Base-by-base conservation (phyloP, 768 basidiomycete species). In the Inosperma sp. region DNA sequence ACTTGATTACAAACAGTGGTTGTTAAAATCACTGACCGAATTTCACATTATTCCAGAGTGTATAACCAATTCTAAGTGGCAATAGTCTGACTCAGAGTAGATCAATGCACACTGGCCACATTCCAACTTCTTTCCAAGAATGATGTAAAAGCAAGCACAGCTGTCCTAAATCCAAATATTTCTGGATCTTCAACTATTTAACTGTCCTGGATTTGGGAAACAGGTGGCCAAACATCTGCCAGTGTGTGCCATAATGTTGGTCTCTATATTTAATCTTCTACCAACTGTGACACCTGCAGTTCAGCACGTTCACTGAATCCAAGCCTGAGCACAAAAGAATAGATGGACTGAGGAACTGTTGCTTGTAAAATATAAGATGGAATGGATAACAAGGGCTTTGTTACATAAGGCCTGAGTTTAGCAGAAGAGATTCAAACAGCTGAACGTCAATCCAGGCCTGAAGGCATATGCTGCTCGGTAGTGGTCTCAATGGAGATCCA, bases 301-400 rank as follows among this genome's bases (percentile, higher is more conserved):
- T 34, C 13, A 45, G 21, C 46, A 52, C 17, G 53, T 60, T 14
- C 57, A 60, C 31, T 60, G 59, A 57, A 23, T 60, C 10, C 49
- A 51, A 8, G 59, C 55, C 6, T 25, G 53, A 14, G 52, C 57
- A 4, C 49, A 54, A 37, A 23, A 21, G 2, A 4, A 49, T 2
- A n/a, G 55, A 25, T 57, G 56, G 56, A 16, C 10, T 2, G 59
- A 60, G 36, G 59, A 60, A 52, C 4, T 27, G 0, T 7, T 29
- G 16, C 36, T 60, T 2, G 12, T 60, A 1, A 42, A 25, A 45
- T 34, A 54, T 26, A 49, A 54, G 37, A 54, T 54, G 53, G 7
- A 33, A 3, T 54, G 49, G 53, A 54, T 42, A 1, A 39, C 42
- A 12, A 12, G 29, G n/a, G 8, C 22, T 9, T 54, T 50, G 26